These are phyloP conservation scores for Saprolegnia parasitica DNA, from an alignment of 352 stramenopile genomes.

Conservation along the genomic window DNA sequence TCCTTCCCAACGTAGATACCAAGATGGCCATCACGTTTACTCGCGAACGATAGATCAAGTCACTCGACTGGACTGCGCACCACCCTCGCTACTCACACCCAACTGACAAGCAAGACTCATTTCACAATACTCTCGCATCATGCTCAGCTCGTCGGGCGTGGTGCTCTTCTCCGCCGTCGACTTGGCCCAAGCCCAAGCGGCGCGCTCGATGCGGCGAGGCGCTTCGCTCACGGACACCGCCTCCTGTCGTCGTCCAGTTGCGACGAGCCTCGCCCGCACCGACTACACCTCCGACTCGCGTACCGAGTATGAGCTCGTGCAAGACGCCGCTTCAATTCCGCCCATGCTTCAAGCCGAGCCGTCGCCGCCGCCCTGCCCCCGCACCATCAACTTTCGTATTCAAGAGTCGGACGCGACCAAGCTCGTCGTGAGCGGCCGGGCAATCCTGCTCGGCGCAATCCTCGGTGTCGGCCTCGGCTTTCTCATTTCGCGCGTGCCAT, in stretches of 20 bases:
- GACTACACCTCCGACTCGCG: slow-evolving; percentile 10
- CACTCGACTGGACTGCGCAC: not conserved
- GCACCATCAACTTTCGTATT: not conserved
- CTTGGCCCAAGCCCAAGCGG: not conserved
- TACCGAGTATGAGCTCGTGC: slow-evolving; percentile 13
- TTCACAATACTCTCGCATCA: not conserved
- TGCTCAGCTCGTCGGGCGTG: not conserved
- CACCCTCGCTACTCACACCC: too few species aligned
- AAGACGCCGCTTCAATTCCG: not conserved
- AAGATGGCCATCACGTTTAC: not conserved
- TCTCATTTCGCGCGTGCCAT: slow-evolving; percentile 26
- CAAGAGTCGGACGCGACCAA: not conserved
- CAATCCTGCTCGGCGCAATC: slow-evolving; percentile 38
- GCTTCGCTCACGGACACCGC: not conserved
- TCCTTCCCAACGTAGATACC: too few species aligned
- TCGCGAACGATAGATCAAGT: slow-evolving; percentile 19
- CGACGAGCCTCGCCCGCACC: not conserved
- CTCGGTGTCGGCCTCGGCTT: slow-evolving; percentile 36
- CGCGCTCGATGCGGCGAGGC: not conserved
- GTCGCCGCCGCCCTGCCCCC: not conserved
- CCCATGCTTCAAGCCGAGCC: not conserved
- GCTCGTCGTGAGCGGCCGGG: not conserved
- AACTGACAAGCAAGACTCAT: not conserved
- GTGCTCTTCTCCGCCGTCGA: slow-evolving; percentile 1
- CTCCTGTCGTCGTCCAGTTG: not conserved